Evolutionary conservation across 2,329 filamentous ascomycete species (phyloP).

Genomic region (Ceratocystis destructans): DNA sequence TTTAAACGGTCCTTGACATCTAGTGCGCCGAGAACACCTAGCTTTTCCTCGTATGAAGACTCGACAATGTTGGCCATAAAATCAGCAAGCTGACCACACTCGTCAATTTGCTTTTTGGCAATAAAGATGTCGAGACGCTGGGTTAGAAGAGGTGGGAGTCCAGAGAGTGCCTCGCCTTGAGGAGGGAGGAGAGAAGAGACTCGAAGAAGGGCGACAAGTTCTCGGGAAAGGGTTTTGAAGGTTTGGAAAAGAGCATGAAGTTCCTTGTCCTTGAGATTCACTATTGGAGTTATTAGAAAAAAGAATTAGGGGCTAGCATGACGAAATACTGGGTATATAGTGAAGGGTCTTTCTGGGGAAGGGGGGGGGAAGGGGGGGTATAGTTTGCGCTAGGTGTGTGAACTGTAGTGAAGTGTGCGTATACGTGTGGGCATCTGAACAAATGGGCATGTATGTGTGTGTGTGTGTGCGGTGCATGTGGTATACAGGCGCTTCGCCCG

Average conservation of each 20-base stretch:
- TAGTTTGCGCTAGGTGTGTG: not conserved
- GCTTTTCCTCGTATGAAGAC: slow-evolving; percentile 76
- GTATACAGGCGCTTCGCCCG: not conserved
- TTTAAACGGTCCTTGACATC: slow-evolving; percentile 65
- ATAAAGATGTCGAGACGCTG: slow-evolving; percentile 81
- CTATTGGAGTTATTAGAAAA: slow-evolving; percentile 16
- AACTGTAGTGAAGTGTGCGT: not conserved
- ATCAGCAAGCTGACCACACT: slow-evolving; percentile 78
- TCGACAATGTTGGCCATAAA: slow-evolving; percentile 95
- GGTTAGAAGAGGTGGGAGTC: slow-evolving; percentile 70
- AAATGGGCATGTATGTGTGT: not conserved
- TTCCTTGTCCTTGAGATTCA: slow-evolving; percentile 37
- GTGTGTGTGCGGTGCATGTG: not conserved
- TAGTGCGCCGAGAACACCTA: slow-evolving; percentile 69
- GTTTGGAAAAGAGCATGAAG: slow-evolving; percentile 60
- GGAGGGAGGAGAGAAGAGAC: slow-evolving; percentile 74
- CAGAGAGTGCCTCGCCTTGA: slow-evolving; percentile 47
- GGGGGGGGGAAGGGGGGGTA: not conserved
- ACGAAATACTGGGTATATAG: not conserved
- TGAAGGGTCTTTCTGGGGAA: not conserved
- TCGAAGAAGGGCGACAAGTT: slow-evolving; percentile 71
- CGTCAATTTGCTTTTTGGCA: slow-evolving; percentile 61
- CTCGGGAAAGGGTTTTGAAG: slow-evolving; percentile 71
- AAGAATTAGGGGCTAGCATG: slow-evolving; percentile 13
- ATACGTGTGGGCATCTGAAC: no score